A percentile compares a stretch with the other conserved stretches of the same genome.
Evolutionary conservation across 1,284 basidiomycete genomes (phyloP).

Genomic region (Pseudozyma sp.): DNA sequence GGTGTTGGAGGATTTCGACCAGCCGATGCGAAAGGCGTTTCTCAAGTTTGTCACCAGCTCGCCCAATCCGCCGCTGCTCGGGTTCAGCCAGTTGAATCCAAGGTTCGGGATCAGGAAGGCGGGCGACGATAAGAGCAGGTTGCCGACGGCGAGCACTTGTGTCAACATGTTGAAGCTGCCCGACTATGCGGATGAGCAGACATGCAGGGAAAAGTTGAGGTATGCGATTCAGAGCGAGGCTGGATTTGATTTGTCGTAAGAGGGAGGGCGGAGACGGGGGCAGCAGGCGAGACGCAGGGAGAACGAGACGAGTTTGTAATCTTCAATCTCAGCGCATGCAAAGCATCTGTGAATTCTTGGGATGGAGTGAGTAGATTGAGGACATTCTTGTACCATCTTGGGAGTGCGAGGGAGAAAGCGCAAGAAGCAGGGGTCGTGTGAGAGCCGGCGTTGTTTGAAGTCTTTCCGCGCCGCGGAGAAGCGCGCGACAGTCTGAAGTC

Average conservation of each 20-base stretch:
- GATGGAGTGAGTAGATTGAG: too few relatives aligned
- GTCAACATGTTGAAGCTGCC: slow-evolving; percentile 68
- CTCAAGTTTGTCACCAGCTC: slow-evolving; percentile 66
- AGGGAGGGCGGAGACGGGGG: too few relatives aligned
- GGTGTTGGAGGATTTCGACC: slow-evolving; percentile 57
- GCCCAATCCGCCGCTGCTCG: slow-evolving; percentile 66
- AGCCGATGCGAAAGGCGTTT: slow-evolving; percentile 53
- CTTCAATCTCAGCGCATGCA: too few relatives aligned
- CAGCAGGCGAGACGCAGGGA: too few relatives aligned
- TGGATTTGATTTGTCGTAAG: slow-evolving; percentile 66
- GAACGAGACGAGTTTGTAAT: too few relatives aligned
- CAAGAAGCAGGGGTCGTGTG: too few relatives aligned
- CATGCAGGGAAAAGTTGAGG: slow-evolving; percentile 59
- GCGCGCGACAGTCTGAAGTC: neutral
- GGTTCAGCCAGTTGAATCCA: slow-evolving; percentile 64
- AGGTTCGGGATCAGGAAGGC: slow-evolving; percentile 62
- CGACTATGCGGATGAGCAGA: slow-evolving; percentile 53
- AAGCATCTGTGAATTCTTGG: too few relatives aligned
- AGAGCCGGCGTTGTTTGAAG: too few relatives aligned
- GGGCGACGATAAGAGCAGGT: slow-evolving; percentile 58
- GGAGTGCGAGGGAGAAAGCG: too few relatives aligned
- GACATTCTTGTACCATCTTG: too few relatives aligned
- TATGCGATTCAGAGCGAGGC: slow-evolving; percentile 65
- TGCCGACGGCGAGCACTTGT: slow-evolving; percentile 67
- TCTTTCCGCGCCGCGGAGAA: too few relatives aligned